Evolutionary conservation across 2,329 filamentous ascomycete genomes (phyloP).

Genomic region (Fusarium lateritium): DNA sequence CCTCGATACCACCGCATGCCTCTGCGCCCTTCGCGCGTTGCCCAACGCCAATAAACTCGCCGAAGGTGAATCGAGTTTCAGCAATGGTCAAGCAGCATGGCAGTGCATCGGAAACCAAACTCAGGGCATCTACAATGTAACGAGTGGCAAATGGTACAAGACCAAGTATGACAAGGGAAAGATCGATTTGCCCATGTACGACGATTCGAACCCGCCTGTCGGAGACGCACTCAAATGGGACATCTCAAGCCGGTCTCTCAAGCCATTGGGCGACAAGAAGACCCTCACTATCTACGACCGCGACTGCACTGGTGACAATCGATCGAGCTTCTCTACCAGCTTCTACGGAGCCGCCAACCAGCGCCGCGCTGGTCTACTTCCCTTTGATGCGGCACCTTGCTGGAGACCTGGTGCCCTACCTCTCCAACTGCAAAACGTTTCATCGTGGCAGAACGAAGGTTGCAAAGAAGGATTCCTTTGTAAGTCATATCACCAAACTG

Average conservation of each 20-base stretch:
- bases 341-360: conserved; percentile 55
- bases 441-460: conserved; percentile 55
- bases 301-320: conserved; percentile 60
- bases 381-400: conserved; percentile 58
- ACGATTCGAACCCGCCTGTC: conserved; percentile 56
- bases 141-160: conserved; percentile 60
- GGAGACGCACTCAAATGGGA: conserved; percentile 52
- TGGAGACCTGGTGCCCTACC: conserved; percentile 58
- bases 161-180: conserved; percentile 47
- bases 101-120: conserved; percentile 63
- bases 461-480: conserved; percentile 61
- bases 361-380: conserved; percentile 47
- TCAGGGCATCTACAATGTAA: conserved; percentile 54
- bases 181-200: conserved; percentile 51
- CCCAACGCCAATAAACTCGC: conserved; percentile 25
- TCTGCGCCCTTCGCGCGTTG: conserved; percentile 54
- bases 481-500: conserved; percentile 44
- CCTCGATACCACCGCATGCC: conserved; percentile 58
- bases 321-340: conserved; percentile 58
- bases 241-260: conserved; percentile 41
- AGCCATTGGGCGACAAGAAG: conserved; percentile 44
- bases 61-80: conserved; percentile 16
- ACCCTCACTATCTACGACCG: conserved; percentile 55
- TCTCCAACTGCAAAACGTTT: conserved; percentile 57
- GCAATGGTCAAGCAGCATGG: conserved; percentile 52